Evolutionary conservation across 2,329 filamentous ascomycete genomes (phyloP).

Genomic region (Aaosphaeria pasadenensis): DNA sequence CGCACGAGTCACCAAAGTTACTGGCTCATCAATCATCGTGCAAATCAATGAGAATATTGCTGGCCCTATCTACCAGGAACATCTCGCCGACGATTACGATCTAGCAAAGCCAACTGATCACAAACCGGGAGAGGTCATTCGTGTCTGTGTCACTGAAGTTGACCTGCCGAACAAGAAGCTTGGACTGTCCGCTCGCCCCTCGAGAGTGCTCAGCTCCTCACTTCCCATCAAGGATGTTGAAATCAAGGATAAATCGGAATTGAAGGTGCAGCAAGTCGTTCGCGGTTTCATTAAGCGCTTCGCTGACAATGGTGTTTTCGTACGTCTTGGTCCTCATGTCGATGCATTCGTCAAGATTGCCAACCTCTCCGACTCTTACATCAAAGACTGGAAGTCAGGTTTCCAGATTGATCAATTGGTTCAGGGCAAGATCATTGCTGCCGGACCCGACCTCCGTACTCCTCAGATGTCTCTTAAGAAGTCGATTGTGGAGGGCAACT

Average conservation of each 20-base stretch:
- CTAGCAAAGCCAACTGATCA: constrained; percentile 72
- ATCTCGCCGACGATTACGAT: constrained; percentile 82
- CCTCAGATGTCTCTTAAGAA: constrained; percentile 84
- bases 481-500: constrained; percentile 78
- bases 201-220: constrained; percentile 83
- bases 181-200: constrained; percentile 77
- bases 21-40: constrained; percentile 78
- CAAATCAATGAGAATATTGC: constrained; percentile 79
- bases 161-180: constrained; percentile 83
- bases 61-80: constrained; percentile 76
- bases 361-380: constrained; percentile 83
- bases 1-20: constrained; percentile 79
- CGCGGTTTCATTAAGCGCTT: constrained; percentile 92
- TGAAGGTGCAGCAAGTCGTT: constrained; percentile 74
- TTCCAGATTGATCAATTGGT: constrained; percentile 90
- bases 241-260: constrained; percentile 65
- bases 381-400: constrained; percentile 93
- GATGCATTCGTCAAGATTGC: constrained; percentile 81
- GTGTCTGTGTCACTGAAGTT: constrained; percentile 79
- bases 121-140: constrained; percentile 80
- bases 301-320: constrained; percentile 83
- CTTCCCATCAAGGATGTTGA: constrained; percentile 78
- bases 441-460: constrained; percentile 67
- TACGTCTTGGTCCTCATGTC: constrained; percentile 76
- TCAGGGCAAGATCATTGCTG: constrained; percentile 74